A percentile compares a stretch with the other conserved stretches of the same genome.
Conservation (phyloP, 495 filamentous ascomycete genomes). For the Penicilliopsis zonata region DNA sequence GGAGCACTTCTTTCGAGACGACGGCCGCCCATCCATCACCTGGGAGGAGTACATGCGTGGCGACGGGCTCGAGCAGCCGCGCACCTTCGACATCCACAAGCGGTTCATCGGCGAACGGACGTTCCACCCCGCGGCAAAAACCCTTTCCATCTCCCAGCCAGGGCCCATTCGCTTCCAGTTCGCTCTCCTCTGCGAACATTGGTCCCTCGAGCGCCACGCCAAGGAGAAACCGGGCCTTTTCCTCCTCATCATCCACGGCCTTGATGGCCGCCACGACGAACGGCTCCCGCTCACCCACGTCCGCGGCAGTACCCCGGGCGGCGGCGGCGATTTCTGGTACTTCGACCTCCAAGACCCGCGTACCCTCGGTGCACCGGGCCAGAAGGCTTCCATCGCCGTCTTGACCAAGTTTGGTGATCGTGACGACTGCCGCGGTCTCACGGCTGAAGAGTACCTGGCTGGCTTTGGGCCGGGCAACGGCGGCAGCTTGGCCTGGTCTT, state of each 20-base stretch:
- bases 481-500: slow-evolving; percentile 48
- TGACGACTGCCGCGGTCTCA: slow-evolving; percentile 55
- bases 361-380: slow-evolving; percentile 56
- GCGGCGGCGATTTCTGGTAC: slow-evolving; percentile 65
- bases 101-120: slow-evolving; percentile 52
- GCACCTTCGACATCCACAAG: slow-evolving; percentile 40
- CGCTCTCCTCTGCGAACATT: slow-evolving; percentile 63
- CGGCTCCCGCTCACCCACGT: slow-evolving; percentile 44
- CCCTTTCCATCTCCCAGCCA: slow-evolving; percentile 40
- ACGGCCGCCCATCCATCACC: slow-evolving; percentile 38
- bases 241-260: slow-evolving; percentile 49
- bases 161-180: slow-evolving; percentile 66
- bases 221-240: slow-evolving; percentile 50
- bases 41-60: slow-evolving; percentile 72
- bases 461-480: slow-evolving; percentile 48
- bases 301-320: slow-evolving; percentile 28
- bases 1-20: slow-evolving; percentile 54
- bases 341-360: slow-evolving; percentile 49
- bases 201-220: slow-evolving; percentile 55
- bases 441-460: slow-evolving; percentile 48
- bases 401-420: slow-evolving; percentile 50
- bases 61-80: slow-evolving; percentile 36
- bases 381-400: slow-evolving; percentile 48
- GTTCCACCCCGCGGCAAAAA: slow-evolving; percentile 45
- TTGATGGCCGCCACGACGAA: slow-evolving; percentile 55